Base-by-base conservation (phyloP, 129 eudicot species). In the Rutidosis leptorrhynchoides region DNA sequence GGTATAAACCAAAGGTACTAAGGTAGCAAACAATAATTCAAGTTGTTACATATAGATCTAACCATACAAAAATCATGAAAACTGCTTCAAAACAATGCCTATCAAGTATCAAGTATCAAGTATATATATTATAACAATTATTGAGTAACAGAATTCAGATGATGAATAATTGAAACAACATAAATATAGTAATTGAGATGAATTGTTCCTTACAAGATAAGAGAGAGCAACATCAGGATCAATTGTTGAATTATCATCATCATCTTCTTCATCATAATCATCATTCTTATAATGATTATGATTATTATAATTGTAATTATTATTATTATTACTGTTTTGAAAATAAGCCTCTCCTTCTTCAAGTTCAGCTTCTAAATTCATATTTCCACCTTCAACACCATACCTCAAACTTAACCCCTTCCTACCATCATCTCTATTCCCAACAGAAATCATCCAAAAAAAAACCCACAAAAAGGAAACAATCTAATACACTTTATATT, bases 301-400 rank as follows among this genome's bases (percentile, higher is more conserved):
- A 25, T 22, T 56, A 49, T 19, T 16, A 14, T 25, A 2, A 52
- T 8, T 53, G 15, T 54, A 26, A 24, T 24, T n/a, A 11, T 49
- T 75, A 62, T 81, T 74, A 27, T 79, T 78, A 60, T n/a, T n/a
- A n/a, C n/a, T n/a, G n/a, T n/a, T n/a, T n/a, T 79, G 82, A 57
- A 74, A 73, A 67, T 63, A 80, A 77, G 97, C 97, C 72, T 90
- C 97, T 25, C 97, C n/a, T n/a, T n/a, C 97, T 83, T 90, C 97
- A 67, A 90, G 83, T 43, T 90, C 97, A 77, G 90, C 53, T 48
- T 87, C 90, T 75, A 75, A 75, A 49, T 83, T 90, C 96, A 90
- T 90, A 37, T 78, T 82, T 81, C 74, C 82, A 30, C 43, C 74
- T 28, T 66, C 79, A 75, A 59, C 70, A 42, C 81, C 82, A 76